A percentile compares a stretch with the other conserved stretches of the same genome.
These are phyloP conservation scores for Penicillium glabrum DNA, from an alignment of 2,329 filamentous ascomycete species.

Conservation along the genomic window DNA sequence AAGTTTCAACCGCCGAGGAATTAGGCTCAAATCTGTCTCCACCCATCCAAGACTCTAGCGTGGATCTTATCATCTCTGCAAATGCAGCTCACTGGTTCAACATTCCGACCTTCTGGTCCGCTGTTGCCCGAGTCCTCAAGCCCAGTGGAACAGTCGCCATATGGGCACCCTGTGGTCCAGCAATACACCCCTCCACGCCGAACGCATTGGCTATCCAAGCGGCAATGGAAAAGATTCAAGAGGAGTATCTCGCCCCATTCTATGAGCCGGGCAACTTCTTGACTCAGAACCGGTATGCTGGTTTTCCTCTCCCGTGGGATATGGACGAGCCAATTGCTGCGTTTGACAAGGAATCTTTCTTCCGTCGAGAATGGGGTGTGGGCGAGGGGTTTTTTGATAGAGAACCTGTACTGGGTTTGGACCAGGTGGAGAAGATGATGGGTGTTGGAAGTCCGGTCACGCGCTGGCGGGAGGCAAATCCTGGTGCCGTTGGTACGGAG, in stretches of 20 bases:
- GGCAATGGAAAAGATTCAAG: constrained; percentile 39
- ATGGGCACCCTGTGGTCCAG: constrained; percentile 43
- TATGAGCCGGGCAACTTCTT: constrained; percentile 45
- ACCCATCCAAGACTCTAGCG: constrained; percentile 33
- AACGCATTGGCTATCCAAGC: constrained; percentile 45
- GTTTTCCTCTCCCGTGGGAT: constrained; percentile 53
- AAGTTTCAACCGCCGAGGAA: constrained; percentile 47
- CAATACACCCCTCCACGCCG: constrained; percentile 32
- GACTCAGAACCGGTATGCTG: constrained; percentile 40
- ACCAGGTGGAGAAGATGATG: constrained; percentile 25
- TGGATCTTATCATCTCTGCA: constrained; percentile 54
- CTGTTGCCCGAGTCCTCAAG: constrained; percentile 49
- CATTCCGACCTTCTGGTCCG: constrained; percentile 51
- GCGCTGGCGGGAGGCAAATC: constrained; percentile 43
- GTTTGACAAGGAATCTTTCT: constrained; percentile 44
- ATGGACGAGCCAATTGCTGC: constrained; percentile 29
- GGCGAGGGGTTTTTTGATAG: constrained; percentile 28
- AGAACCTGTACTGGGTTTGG: constrained; percentile 18
- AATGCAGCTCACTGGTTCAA: constrained; percentile 62
- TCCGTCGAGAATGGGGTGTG: constrained; percentile 45
- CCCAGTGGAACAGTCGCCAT: constrained; percentile 57
- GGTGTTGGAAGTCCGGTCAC: constrained; percentile 41
- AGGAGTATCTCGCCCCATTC: constrained; percentile 39
- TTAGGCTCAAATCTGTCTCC: constrained; percentile 34
- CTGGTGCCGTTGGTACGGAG: constrained; percentile 36